Base-by-base conservation (phyloP, 768 basidiomycete genomes). In the Epithele typhae region DNA sequence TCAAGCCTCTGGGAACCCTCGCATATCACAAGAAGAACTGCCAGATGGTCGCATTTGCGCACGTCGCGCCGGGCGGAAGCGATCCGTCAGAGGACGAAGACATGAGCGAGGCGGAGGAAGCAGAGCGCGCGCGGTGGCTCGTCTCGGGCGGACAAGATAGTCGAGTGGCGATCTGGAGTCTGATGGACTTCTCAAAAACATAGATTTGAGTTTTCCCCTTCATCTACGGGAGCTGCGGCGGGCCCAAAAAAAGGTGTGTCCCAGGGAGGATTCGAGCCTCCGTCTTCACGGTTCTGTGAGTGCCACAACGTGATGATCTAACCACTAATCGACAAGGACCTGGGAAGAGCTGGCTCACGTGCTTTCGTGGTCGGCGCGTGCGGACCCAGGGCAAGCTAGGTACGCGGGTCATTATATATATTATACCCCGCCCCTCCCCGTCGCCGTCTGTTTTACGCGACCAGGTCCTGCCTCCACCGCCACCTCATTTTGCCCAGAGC, bases 1-100 rank as follows among this genome's bases (percentile, higher is more conserved):
- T 92, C 64, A 93, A 90, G 55, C 66, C 86, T 0, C 82, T 99
- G 6, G 95, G 95, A 5, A 86, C 84, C 4, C 73, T 98, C 6
- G 70, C 70, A 21, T 89, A 91, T 60, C 95, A 97, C 69, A 87
- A 89, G 52, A 74, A 76, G 8, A 77, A 75, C 12, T 86, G 88
- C 47, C 88, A 94, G 54, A 74, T 79, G 4, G 55, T 96, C 17
- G 74, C 79, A 3, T 97, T 97, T 59, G 82, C 86, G 0, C 49
- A 35, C 22, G 25, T 24, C 6, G 33, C 11, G 6, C 30, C 45
- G 0, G 40, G 24, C 3, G 9, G 15, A 14, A 19, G 9, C 15
- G 6, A 36, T 36, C 12, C 35, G 6, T 40, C 51, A 3, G 57
- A 56, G 15, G 54, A 53, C 14, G 59, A 60, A 12, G 57, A 57